Evolutionary conservation across 768 basidiomycete genomes (phyloP), one percentile per base, ranked within the genome.

Genomic region (Mycena metata): DNA sequence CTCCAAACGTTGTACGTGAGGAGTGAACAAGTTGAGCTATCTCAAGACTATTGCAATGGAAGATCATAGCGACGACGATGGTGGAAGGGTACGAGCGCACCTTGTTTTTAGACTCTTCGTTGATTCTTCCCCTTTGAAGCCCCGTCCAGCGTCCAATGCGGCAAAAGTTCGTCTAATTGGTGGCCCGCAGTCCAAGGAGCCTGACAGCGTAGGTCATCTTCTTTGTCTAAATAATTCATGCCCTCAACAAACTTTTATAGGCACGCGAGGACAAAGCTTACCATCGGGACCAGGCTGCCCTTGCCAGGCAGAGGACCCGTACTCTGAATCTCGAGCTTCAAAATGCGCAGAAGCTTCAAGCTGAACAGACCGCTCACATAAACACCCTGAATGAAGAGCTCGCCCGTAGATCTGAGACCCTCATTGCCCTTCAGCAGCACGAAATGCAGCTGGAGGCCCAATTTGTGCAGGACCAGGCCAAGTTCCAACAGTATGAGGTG

Each of bases 381-480:
- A 24, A 41, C 13, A 45, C 67, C 45, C 5, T 69, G 56, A 39
- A 52, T 19, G 4, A 62, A 51, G 55, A 58, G 30, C 46, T 68
- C 24, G 41, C 5, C 30, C 30, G 30, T 19, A 59, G 63, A 41
- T 17, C 39, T 55, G 30, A 30, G 30, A 30, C 30, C 30, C 30
- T 30, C 30, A 30, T 30, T 30, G 30, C 30, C 30, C 30, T 30
- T 30, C 62, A 63, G 50, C 41, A 59, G 47, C 56, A 52, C 61
- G 62, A 69, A 56, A 49, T 49, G 61, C 47, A 69, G 46, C 33
- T 69, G 49, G 55, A 58, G 46, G 57, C 67, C 24, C 67, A 69
- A n/a, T 64, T 58, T 11, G 3, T 69, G 8, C 56, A 43, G 49
- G 67, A 69, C 56, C 67, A 69, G 45, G 24, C 15, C 33, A 63